Conservation (phyloP, 1,284 basidiomycete species). For the Marasmius tenuissimus region DNA sequence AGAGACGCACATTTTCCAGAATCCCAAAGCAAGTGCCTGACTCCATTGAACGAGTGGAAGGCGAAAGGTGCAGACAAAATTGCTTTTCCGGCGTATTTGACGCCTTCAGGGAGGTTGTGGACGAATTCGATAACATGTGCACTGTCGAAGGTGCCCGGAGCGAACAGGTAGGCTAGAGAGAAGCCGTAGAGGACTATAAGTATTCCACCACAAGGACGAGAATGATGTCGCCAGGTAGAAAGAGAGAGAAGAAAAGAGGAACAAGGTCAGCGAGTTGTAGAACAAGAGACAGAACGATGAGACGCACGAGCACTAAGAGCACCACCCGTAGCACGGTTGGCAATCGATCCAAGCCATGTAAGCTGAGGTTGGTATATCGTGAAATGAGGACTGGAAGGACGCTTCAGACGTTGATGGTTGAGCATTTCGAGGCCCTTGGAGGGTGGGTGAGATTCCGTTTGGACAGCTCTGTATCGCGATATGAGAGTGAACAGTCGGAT, state of each 20-base stretch:
- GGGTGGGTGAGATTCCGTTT: conserved; percentile 65
- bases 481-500: neutral
- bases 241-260: neutral
- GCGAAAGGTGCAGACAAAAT: conserved; percentile 83
- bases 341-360: conserved; percentile 87
- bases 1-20: conserved; percentile 76
- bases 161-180: conserved; percentile 84
- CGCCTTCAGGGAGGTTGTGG: conserved; percentile 64
- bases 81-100: conserved; percentile 77
- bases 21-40: conserved; percentile 94
- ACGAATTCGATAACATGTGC: conserved; percentile 77
- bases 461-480: conserved; percentile 43
- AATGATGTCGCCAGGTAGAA: neutral
- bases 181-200: conserved; percentile 82
- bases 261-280: neutral
- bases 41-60: conserved; percentile 90
- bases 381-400: conserved; percentile 91
- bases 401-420: conserved; percentile 82
- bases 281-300: neutral
- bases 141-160: conserved; percentile 80
- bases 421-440: conserved; percentile 67
- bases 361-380: conserved; percentile 97
- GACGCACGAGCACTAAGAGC: conserved; percentile 77
- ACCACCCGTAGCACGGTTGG: conserved; percentile 83
- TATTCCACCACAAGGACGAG: neutral